These are phyloP conservation scores for Chlorella sp. DNA, from an alignment of 139 green algal genomes.

Conservation along the genomic window DNA sequence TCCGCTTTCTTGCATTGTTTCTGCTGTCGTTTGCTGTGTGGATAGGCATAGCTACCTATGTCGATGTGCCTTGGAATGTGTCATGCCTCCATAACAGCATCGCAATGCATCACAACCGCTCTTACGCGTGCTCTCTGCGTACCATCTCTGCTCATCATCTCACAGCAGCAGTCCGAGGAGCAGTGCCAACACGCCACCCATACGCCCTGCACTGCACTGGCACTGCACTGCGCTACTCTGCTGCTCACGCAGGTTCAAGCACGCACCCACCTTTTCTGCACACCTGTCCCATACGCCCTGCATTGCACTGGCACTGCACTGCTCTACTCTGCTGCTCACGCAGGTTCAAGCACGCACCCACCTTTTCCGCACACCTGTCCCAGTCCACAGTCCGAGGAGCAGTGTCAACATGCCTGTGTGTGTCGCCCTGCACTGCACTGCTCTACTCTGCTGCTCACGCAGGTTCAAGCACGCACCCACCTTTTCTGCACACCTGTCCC, in stretches of 20 bases:
- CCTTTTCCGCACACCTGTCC: background rate
- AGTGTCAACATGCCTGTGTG: background rate
- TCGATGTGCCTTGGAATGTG: background rate
- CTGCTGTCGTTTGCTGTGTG: too few relatives aligned
- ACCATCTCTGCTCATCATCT: background rate
- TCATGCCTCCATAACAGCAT: background rate
- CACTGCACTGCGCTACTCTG: background rate
- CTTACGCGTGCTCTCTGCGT: background rate
- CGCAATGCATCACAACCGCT: background rate
- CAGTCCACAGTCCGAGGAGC: too few relatives aligned
- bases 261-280: too few relatives aligned
- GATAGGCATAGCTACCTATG: background rate
- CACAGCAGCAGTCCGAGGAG: too few relatives aligned
- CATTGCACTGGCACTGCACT: background rate
- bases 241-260: constrained; percentile 21
- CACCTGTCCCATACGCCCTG: background rate
- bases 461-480: constrained; percentile 25
- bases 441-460: background rate
- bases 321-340: background rate
- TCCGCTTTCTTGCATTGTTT: background rate
- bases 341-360: constrained; percentile 37
- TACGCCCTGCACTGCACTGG: background rate
- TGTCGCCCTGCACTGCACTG: background rate
- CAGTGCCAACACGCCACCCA: background rate
- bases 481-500: constrained; percentile 17